Evolutionary conservation across 139 green algal genomes (phyloP).

Genomic region (Coelastrella sp.): DNA sequence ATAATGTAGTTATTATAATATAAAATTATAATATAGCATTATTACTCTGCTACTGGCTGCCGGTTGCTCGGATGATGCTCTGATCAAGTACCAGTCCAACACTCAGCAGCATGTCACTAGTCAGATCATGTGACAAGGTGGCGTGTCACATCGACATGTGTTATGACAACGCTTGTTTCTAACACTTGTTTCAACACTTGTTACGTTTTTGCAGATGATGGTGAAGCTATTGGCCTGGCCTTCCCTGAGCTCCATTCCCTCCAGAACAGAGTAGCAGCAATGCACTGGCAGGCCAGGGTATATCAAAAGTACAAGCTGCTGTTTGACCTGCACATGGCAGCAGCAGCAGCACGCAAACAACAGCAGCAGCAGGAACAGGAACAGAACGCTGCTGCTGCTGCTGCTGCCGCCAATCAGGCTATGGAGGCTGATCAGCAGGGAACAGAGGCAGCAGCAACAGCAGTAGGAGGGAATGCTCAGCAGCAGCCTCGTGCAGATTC

Average conservation of each 20-base stretch:
- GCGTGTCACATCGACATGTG: not conserved
- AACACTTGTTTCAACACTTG: not conserved
- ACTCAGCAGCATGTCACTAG: too few relatives aligned
- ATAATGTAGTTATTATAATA: too few relatives aligned
- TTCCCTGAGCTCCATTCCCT: constrained; percentile 37
- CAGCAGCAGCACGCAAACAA: not conserved
- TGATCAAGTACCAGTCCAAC: too few relatives aligned
- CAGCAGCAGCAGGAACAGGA: constrained; percentile 31
- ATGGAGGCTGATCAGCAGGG: not conserved
- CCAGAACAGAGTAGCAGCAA: not conserved
- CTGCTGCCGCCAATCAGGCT: constrained; percentile 10
- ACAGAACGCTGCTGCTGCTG: not conserved
- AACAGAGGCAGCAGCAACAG: constrained; percentile 22
- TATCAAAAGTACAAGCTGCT: constrained; percentile 24
- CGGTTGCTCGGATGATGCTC: too few relatives aligned
- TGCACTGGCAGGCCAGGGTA: constrained; percentile 38
- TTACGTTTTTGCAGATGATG: constrained; percentile 11
- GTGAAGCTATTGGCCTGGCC: constrained; percentile 27
- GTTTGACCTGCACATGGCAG: constrained; percentile 6
- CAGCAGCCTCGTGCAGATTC: not conserved
- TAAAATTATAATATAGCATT: too few relatives aligned
- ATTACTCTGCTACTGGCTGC: too few relatives aligned
- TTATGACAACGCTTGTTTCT: too few relatives aligned
- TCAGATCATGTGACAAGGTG: too few relatives aligned
- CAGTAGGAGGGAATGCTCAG: not conserved